Evolutionary conservation across 2,329 filamentous ascomycete species (phyloP), one percentile per base, ranked within the genome.

Genomic region (Myriangium duriaei): DNA sequence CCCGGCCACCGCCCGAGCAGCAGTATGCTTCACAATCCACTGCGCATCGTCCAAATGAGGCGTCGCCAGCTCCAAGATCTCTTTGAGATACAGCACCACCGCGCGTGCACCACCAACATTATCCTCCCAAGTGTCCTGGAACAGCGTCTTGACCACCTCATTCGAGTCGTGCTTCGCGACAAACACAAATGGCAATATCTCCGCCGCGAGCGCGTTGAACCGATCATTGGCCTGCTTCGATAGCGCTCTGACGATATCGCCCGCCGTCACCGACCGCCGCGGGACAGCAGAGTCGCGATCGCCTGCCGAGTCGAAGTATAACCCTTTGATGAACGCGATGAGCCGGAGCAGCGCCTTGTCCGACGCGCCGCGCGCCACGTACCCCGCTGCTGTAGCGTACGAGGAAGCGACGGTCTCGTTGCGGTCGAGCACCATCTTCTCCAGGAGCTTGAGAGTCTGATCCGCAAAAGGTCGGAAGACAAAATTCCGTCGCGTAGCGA

Each of bases 381-480:
- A 96, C 0, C 88, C 91, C 14, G 85, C 74, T 3, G 87, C 79
- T 37, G 77, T 78, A 13, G 87, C 88, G 55, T 95, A 98, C 2
- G 82, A 82, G 44, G 82, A 80, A 52, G 81, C 87, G 40, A 95
- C 87, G 12, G 92, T 91, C 49, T 95, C 86, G 52, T 98, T 98
- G 45, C 81, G 79, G 56, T 98, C 91, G 34, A 94, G 71, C 1
- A 87, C 74, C 41, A 87, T 75, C 56, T 84, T 88, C 50, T 85
- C 76, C 45, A 94, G 71, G 7, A 86, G 56, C 46, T 78, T 79
- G 35, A 95, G 65, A 50, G 95, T 86, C 6, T 71, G 67, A 45
- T 82, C 74, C 10, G 83, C 79, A 50, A 87, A 77, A 0, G 82
- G 77, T 26, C 71, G 72, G 57, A 95, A 83, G 18, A 87, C 66